phyloP scores from a whole-genome alignment of 805 yeast genomes.

The Candida vartiovaarae region DNA sequence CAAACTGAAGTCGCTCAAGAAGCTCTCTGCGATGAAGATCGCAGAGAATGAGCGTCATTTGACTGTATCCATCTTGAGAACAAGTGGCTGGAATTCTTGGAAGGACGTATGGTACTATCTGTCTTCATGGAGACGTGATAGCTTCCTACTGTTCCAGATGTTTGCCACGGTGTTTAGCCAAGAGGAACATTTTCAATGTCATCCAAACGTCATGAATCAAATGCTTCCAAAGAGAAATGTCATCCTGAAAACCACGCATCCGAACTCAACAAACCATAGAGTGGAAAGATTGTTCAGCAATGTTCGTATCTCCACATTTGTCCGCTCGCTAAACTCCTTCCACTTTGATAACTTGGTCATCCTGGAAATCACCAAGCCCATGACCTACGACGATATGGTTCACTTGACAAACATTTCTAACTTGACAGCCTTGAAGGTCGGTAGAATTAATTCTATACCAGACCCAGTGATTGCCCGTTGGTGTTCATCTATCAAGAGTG shows the following conservation, averaged over 20 bases:
- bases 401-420: constrained; percentile 15
- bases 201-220: constrained; percentile 6
- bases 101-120: constrained; percentile 27
- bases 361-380: constrained; percentile 14
- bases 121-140: constrained; percentile 24
- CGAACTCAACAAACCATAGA: constrained; percentile 24
- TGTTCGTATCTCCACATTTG: constrained; percentile 12
- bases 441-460: constrained; percentile 6
- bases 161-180: constrained; percentile 24
- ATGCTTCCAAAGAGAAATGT: constrained; percentile 11
- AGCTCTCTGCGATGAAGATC: constrained; percentile 19
- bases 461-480: constrained; percentile 18
- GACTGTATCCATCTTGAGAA: constrained; percentile 16
- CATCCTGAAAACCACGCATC: constrained; percentile 14
- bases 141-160: constrained; percentile 22
- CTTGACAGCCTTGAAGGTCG: constrained; percentile 14
- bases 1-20: constrained; percentile 18
- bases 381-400: constrained; percentile 12
- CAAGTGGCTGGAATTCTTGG: constrained; percentile 25
- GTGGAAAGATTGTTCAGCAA: constrained; percentile 29
- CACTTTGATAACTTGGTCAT: constrained; percentile 13
- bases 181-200: constrained; percentile 13
- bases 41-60: constrained; percentile 21
- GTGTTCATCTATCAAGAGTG: constrained; percentile 16
- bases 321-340: constrained; percentile 7